phyloP scores from a whole-genome alignment of 164 flowering plant genomes.

The Aristolochia fimbriata region DNA sequence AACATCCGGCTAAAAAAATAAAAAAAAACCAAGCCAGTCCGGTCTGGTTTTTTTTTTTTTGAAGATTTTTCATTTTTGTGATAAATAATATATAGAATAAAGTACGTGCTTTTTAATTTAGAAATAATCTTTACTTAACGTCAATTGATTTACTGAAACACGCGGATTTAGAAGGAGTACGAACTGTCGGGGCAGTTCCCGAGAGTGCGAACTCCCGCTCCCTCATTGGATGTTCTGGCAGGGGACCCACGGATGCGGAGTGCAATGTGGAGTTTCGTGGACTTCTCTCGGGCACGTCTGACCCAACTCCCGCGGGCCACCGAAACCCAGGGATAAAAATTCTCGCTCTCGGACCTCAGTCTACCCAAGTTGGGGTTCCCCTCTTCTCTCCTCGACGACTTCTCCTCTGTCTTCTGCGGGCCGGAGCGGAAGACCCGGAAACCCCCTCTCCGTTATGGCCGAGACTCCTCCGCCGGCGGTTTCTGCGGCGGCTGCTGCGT shows the following conservation, averaged over 20 bases:
- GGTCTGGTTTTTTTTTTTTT: no score
- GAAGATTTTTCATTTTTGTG: no score
- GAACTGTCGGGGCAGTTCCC: no score
- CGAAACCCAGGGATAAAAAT: neutral
- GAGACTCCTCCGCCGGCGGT: constrained; percentile 31
- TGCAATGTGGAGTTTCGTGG: no score
- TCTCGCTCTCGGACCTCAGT: no score
- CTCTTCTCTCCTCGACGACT: constrained; percentile 1
- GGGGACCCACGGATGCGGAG: neutral
- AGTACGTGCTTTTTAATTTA: no score
- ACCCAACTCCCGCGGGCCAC: neutral
- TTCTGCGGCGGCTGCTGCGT: constrained; percentile 11
- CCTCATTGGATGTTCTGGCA: neutral
- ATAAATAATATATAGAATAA: no score
- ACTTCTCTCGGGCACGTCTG: neutral
- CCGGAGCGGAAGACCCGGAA: neutral
- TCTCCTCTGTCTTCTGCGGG: neutral
- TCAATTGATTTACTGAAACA: no score
- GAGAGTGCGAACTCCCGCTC: neutral
- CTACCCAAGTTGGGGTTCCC: neutral
- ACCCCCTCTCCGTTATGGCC: constrained; percentile 27
- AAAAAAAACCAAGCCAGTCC: no score
- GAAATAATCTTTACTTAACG: no score
- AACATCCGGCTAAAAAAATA: no score
- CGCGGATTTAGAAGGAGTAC: no score